Conservation (phyloP, 768 basidiomycete species). For the Mycena rebaudengoi region DNA sequence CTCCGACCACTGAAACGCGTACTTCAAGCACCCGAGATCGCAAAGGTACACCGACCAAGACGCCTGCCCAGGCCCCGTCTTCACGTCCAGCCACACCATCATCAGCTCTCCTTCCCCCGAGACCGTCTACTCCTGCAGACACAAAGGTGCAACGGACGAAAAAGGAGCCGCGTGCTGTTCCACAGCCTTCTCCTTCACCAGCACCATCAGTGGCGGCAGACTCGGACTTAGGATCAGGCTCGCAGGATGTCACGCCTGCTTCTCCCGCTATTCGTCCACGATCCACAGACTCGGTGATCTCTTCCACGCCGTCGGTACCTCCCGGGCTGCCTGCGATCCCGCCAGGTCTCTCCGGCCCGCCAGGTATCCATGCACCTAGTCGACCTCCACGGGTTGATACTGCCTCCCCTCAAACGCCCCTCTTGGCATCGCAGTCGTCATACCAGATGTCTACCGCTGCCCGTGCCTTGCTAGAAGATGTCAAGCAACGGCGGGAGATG, state of each 20-base stretch:
- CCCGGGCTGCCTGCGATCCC: conserved; percentile 50
- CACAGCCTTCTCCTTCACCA: conserved; percentile 48
- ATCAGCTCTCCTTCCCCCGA: conserved; percentile 42
- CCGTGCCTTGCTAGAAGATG: conserved; percentile 84
- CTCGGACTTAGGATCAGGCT: conserved; percentile 57
- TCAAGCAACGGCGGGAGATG: conserved; percentile 77
- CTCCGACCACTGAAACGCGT: conserved; percentile 44
- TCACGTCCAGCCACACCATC: conserved; percentile 71
- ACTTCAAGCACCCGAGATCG: conserved; percentile 42
- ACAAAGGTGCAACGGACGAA: conserved; percentile 47
- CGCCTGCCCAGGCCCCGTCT: conserved; percentile 61
- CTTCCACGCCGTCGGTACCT: conserved; percentile 45
- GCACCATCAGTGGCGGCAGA: conserved; percentile 59
- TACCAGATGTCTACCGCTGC: conserved; percentile 92
- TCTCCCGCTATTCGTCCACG: conserved; percentile 52
- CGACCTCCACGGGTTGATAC: conserved; percentile 59
- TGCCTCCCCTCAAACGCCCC: conserved; percentile 58
- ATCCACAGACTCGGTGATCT: conserved; percentile 47
- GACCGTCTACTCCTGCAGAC: conserved; percentile 55
- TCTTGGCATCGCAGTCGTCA: conserved; percentile 63
- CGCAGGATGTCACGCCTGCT: conserved; percentile 50
- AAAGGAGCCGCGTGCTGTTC: conserved; percentile 42
- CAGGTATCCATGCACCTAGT: conserved; percentile 68
- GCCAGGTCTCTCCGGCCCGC: conserved; percentile 54
- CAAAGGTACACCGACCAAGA: conserved; percentile 42